These are phyloP conservation scores for Calycina marina DNA, from an alignment of 2,329 filamentous ascomycete species.

Conservation along the genomic window DNA sequence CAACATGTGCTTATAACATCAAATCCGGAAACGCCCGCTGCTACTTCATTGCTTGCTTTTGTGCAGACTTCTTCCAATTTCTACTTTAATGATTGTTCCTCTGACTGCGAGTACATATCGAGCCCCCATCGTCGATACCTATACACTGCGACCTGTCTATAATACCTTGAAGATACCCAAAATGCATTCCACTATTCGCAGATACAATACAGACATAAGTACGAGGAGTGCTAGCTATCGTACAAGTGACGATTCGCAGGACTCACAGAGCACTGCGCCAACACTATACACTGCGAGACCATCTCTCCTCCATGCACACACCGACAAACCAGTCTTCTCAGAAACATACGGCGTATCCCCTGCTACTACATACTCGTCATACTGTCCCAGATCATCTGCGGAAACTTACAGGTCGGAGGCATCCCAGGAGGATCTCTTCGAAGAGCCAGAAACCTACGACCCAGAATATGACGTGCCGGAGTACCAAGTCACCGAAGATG, in stretches of 20 bases:
- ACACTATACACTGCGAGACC: conserved; percentile 25
- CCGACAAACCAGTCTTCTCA: conserved; percentile 7
- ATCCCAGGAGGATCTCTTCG: conserved; percentile 39
- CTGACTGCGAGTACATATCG: no score
- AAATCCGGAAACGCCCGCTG: no score
- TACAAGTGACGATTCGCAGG: conserved; percentile 30
- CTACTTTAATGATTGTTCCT: no score
- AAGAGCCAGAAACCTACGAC: conserved; percentile 29
- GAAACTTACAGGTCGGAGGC: conserved; percentile 70
- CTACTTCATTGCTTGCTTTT: no score
- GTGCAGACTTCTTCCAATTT: no score
- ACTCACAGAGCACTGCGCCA: conserved; percentile 31
- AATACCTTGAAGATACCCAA: no score
- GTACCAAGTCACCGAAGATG: conserved; percentile 40
- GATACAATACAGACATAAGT: conserved; percentile 14
- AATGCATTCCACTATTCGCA: conserved; percentile 16
- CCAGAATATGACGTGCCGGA: conserved; percentile 22
- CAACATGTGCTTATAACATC: no score
- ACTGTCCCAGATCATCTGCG: conserved; percentile 25
- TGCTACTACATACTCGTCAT: conserved; percentile 15
- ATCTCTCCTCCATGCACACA: conserved; percentile 11
- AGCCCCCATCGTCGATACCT: no score
- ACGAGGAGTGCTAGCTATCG: conserved; percentile 27
- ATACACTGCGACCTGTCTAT: no score
- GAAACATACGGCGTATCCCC: conserved; percentile 15